phyloP scores from a whole-genome alignment of 2,329 filamentous ascomycete genomes.

The Trichoderma polysporum region DNA sequence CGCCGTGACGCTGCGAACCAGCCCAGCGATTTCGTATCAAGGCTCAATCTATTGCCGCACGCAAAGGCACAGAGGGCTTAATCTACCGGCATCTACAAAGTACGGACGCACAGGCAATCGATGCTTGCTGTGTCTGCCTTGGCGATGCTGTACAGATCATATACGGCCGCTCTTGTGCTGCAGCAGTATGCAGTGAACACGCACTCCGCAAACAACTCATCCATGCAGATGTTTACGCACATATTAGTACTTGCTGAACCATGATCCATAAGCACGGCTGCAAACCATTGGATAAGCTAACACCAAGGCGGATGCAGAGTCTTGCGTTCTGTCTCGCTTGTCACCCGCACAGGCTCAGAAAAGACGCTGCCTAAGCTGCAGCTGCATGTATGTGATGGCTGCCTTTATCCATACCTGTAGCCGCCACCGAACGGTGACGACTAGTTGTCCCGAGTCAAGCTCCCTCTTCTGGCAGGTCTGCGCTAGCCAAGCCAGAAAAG shows the following conservation, averaged over 20 bases:
- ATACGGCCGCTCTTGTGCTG: background rate
- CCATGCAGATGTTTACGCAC: conserved; percentile 11
- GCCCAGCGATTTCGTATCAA: background rate
- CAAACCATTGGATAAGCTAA: background rate
- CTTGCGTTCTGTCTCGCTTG: background rate
- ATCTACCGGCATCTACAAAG: background rate
- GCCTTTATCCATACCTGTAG: background rate
- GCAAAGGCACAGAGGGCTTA: background rate
- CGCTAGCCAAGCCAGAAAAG: background rate
- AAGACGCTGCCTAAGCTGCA: background rate
- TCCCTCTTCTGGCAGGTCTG: conserved; percentile 7
- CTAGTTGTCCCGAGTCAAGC: conserved; percentile 2
- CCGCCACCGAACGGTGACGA: background rate
- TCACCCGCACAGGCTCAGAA: background rate
- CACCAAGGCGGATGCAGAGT: background rate
- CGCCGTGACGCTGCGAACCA: background rate
- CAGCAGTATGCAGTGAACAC: background rate
- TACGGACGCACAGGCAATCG: background rate
- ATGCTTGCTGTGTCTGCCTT: background rate
- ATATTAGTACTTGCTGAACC: background rate
- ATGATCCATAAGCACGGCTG: background rate
- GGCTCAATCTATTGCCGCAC: background rate
- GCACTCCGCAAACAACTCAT: conserved; percentile 18
- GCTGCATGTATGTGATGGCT: conserved; percentile 1
- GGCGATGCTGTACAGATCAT: background rate